Evolutionary conservation across 2,329 filamentous ascomycete species (phyloP).

Genomic region (Cytospora paraplurivora): DNA sequence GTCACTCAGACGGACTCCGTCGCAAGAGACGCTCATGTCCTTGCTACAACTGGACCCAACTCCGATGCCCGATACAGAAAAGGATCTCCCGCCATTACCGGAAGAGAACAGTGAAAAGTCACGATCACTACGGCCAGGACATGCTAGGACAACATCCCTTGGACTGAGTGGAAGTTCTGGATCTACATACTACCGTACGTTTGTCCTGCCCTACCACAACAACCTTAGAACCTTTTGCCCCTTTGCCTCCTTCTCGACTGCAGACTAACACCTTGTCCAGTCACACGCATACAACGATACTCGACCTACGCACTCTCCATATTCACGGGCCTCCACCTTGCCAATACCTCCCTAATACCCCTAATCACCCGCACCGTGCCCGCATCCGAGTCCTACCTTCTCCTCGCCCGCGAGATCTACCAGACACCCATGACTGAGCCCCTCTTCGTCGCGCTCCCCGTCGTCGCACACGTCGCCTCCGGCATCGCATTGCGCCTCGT

Average conservation of each 20-base stretch:
- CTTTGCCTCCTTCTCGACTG: neutral
- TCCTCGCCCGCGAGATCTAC: conserved; percentile 90
- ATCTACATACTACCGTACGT: conserved; percentile 74
- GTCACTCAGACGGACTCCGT: conserved; percentile 45
- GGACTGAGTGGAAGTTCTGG: conserved; percentile 65
- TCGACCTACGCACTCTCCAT: conserved; percentile 82
- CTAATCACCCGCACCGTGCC: conserved; percentile 72
- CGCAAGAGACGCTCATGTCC: conserved; percentile 60
- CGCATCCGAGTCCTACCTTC: conserved; percentile 79
- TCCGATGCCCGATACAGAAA: conserved; percentile 64
- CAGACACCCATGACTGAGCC: conserved; percentile 82
- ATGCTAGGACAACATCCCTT: conserved; percentile 42
- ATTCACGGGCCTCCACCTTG: conserved; percentile 75
- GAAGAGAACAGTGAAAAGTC: conserved; percentile 35
- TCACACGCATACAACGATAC: conserved; percentile 80
- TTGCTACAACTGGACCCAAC: conserved; percentile 80
- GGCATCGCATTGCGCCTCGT: conserved; percentile 78
- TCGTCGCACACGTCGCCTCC: conserved; percentile 74
- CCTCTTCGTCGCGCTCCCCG: conserved; percentile 73
- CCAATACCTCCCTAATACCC: conserved; percentile 81
- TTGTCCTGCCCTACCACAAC: conserved; percentile 31
- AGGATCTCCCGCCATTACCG: conserved; percentile 46
- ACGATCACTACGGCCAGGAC: conserved; percentile 27
- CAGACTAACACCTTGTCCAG: conserved; percentile 35
- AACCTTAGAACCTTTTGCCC: neutral